phyloP scores from a whole-genome alignment of 1,284 basidiomycete species.

The Sanghuangporus baumii region DNA sequence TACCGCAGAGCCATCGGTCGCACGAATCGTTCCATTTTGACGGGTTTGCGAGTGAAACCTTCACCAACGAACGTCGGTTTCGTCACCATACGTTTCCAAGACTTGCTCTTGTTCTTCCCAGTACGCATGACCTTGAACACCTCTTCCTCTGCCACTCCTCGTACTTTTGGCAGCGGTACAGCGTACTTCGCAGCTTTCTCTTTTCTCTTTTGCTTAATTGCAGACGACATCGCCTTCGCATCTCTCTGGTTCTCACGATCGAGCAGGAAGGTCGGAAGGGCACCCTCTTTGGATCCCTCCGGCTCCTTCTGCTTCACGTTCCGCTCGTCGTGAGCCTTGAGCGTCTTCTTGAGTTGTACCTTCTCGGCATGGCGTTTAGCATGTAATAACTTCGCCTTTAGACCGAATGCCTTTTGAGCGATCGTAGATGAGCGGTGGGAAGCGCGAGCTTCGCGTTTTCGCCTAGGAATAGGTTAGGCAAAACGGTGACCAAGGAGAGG shows the following conservation, averaged over 20 bases:
- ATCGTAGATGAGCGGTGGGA: constrained; percentile 85
- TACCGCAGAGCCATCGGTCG: constrained; percentile 96
- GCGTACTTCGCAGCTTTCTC: constrained; percentile 99
- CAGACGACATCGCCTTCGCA: constrained; percentile 94
- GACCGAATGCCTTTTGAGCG: constrained; percentile 92
- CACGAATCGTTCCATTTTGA: constrained; percentile 98
- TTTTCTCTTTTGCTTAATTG: constrained; percentile 98
- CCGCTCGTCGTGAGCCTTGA: constrained; percentile 98
- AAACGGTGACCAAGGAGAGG: constrained; percentile 5
- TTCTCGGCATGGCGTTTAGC: constrained; percentile 96
- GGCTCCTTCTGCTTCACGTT: constrained; percentile 94
- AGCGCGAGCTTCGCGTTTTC: constrained; percentile 89
- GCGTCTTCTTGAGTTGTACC: constrained; percentile 97
- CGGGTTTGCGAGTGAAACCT: constrained; percentile 96
- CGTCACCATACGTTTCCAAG: constrained; percentile 99
- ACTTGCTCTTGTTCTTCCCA: constrained; percentile 94
- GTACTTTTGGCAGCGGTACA: constrained; percentile 93
- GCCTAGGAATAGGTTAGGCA: constrained; percentile 43
- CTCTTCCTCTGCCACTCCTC: constrained; percentile 98
- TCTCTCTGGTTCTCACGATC: constrained; percentile 97
- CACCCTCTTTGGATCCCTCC: constrained; percentile 78
- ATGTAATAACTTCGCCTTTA: constrained; percentile 97
- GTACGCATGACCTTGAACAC: constrained; percentile 99
- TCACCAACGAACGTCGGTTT: constrained; percentile 99
- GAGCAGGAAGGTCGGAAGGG: constrained; percentile 90